Percentiles rank a stretch among this genome's conserved stretches.
phyloP scores from a whole-genome alignment of 75 land plant genomes.

The Selaginella moellendorffii region DNA sequence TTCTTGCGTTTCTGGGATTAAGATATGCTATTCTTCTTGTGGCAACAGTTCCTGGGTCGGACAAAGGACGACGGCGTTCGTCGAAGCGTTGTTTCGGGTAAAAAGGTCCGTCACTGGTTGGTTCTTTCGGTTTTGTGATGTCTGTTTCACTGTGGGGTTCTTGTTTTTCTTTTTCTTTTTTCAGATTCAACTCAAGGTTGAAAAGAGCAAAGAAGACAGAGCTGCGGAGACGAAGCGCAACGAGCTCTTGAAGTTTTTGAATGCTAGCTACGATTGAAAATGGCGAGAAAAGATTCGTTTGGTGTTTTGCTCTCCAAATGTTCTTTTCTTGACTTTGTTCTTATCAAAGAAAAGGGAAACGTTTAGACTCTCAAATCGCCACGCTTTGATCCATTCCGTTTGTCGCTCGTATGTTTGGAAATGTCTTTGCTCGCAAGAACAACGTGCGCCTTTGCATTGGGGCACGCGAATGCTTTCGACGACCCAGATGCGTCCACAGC shows the following conservation, averaged over 20 bases:
- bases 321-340: too few relatives aligned
- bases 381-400: too few relatives aligned
- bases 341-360: too few relatives aligned
- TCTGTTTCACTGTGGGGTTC: neutral
- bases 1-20: neutral
- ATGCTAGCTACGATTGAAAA: conserved; percentile 91
- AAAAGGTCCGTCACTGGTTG: conserved; percentile 42
- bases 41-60: conserved; percentile 67
- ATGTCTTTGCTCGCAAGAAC: too few relatives aligned
- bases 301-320: too few relatives aligned
- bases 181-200: conserved; percentile 88
- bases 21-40: neutral
- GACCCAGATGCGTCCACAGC: too few relatives aligned
- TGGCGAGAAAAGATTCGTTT: too few relatives aligned
- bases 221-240: conserved; percentile 69
- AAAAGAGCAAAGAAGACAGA: conserved; percentile 87
- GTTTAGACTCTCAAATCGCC: too few relatives aligned
- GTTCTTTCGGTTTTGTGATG: too few relatives aligned
- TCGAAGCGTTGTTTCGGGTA: conserved; percentile 94
- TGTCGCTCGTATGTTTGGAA: too few relatives aligned
- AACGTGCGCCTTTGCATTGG: too few relatives aligned
- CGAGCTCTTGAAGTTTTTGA: conserved; percentile 83
- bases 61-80: conserved; percentile 69
- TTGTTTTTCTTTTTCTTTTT: conserved; percentile 14
- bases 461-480: too few relatives aligned